A percentile compares a stretch with the other conserved stretches of the same genome.
These are phyloP conservation scores for Truncatella angustata DNA, from an alignment of 2,329 filamentous ascomycete species.

Conservation along the genomic window DNA sequence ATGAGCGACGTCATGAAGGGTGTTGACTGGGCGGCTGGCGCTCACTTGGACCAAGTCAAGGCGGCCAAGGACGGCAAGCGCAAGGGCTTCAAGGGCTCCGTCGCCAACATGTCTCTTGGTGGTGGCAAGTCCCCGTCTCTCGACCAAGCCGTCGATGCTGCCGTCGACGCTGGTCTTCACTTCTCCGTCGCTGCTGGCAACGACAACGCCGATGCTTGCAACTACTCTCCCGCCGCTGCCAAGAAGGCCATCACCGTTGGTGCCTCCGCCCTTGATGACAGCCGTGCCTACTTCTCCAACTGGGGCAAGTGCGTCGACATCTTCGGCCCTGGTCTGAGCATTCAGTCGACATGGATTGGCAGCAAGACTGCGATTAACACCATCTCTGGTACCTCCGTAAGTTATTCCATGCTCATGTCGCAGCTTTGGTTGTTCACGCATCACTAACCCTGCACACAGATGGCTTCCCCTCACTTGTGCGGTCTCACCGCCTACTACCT, in stretches of 20 bases:
- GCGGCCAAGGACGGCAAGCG: conserved; percentile 81
- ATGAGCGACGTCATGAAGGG: conserved; percentile 99
- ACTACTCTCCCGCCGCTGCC: conserved; percentile 95
- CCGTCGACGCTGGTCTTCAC: conserved; percentile 87
- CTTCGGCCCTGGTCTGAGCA: conserved; percentile 96
- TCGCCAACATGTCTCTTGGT: conserved; percentile 98
- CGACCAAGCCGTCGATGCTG: conserved; percentile 90
- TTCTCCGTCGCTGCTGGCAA: conserved; percentile 98
- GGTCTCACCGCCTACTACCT: conserved; percentile 98
- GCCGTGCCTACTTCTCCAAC: conserved; percentile 99
- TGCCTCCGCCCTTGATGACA: conserved; percentile 88
- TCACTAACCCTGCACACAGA: conserved; percentile 33
- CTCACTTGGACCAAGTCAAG: conserved; percentile 74
- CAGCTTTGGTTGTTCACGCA: neutral
- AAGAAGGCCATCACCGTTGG: conserved; percentile 92
- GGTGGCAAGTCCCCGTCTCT: conserved; percentile 94
- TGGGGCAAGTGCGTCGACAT: conserved; percentile 99
- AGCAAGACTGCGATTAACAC: conserved; percentile 96
- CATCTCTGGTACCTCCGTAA: conserved; percentile 87
- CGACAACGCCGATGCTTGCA: conserved; percentile 98
- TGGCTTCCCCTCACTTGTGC: conserved; percentile 96
- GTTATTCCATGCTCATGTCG: neutral
- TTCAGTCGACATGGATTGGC: conserved; percentile 97
- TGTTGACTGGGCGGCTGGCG: conserved; percentile 87
- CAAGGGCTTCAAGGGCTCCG: conserved; percentile 98